Percentiles rank a stretch among this genome's conserved stretches.
Conservation (phyloP, 116 monocot genomes). For the Phalaenopsis hybrid region DNA sequence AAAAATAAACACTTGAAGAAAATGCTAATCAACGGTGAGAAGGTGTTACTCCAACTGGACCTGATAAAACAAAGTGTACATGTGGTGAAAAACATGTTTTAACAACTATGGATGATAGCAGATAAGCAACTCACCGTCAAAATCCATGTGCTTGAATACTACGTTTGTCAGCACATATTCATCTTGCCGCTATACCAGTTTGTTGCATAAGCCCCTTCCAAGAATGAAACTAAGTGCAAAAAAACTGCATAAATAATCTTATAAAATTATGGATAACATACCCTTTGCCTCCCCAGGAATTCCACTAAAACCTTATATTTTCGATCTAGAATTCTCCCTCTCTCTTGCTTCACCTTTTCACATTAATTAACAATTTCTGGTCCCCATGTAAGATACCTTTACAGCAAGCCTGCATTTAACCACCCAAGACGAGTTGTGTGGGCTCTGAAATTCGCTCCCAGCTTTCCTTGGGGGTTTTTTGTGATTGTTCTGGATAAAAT, state of each 20-base stretch:
- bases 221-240: too few relatives aligned
- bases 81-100: background rate
- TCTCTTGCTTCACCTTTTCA: background rate
- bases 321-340: too few relatives aligned
- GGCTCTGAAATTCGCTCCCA: background rate
- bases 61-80: background rate
- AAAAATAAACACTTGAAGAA: background rate
- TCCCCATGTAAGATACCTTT: background rate
- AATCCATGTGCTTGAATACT: background rate
- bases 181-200: background rate
- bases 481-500: too few relatives aligned
- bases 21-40: background rate
- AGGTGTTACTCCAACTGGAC: background rate
- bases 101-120: background rate
- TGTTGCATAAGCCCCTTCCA: too few relatives aligned
- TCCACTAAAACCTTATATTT: too few relatives aligned
- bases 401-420: background rate
- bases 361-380: background rate
- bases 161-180: background rate
- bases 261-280: too few relatives aligned
- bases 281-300: too few relatives aligned
- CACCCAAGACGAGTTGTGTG: background rate
- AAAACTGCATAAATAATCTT: too few relatives aligned
- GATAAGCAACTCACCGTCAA: background rate
- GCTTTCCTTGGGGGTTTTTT: too few relatives aligned